Evolutionary conservation across 805 yeast species (phyloP).

Genomic region (Ogataea zsoltii): DNA sequence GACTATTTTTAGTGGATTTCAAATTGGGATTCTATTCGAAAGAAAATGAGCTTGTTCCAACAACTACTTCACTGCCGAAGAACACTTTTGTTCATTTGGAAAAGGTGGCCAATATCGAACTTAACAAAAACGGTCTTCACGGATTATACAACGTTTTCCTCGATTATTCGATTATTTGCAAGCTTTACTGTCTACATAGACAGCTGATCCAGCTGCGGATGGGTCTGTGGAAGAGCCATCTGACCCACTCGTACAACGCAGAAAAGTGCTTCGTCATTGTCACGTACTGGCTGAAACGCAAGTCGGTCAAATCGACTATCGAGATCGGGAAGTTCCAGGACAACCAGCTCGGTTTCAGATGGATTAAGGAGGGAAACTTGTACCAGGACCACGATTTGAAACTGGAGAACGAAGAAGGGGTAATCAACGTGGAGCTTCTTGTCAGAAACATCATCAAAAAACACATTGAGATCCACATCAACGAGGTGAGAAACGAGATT

Average conservation of each 20-base stretch:
- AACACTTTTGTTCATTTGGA: constrained; percentile 48
- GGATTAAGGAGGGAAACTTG: constrained; percentile 58
- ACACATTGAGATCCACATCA: constrained; percentile 41
- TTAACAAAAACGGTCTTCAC: constrained; percentile 45
- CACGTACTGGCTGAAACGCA: constrained; percentile 64
- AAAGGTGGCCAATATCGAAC: constrained; percentile 51
- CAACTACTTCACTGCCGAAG: constrained; percentile 31
- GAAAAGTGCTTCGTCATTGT: constrained; percentile 55
- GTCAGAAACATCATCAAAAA: constrained; percentile 39
- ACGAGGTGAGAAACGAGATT: constrained; percentile 33
- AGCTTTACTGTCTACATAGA: constrained; percentile 58
- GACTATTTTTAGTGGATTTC: constrained; percentile 78
- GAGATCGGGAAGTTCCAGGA: constrained; percentile 58
- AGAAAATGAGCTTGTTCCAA: constrained; percentile 31
- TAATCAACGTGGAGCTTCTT: constrained; percentile 39
- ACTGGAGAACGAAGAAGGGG: constrained; percentile 36
- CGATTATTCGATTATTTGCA: constrained; percentile 62
- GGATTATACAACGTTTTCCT: constrained; percentile 60
- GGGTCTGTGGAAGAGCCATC: constrained; percentile 57
- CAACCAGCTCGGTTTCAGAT: constrained; percentile 52
- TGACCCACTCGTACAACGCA: constrained; percentile 58
- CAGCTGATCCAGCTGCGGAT: constrained; percentile 54
- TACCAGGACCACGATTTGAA: constrained; percentile 25
- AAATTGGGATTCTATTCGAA: constrained; percentile 56
- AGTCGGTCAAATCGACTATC: constrained; percentile 51